phyloP scores from a whole-genome alignment of 2,329 filamentous ascomycete genomes.

The Pseudogymnoascus sp. region DNA sequence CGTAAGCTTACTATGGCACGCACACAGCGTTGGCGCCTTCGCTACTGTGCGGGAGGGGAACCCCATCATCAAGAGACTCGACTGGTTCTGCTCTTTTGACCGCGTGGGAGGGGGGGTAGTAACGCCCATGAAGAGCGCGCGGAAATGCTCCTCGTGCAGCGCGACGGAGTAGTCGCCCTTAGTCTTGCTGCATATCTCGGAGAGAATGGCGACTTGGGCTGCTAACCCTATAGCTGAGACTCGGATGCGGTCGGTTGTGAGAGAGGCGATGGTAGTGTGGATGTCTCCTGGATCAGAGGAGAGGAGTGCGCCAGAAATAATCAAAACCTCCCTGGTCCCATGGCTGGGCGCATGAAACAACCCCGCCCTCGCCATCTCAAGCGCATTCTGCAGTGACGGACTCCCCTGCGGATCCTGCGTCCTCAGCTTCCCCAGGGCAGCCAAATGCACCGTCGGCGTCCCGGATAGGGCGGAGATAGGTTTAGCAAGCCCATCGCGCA shows the following conservation, averaged over 20 bases:
- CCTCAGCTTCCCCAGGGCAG: constrained; percentile 59
- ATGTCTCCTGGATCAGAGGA: constrained; percentile 94
- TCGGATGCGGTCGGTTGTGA: constrained; percentile 75
- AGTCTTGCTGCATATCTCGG: constrained; percentile 78
- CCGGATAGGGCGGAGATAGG: constrained; percentile 84
- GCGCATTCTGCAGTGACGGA: constrained; percentile 82
- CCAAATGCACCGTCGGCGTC: constrained; percentile 83
- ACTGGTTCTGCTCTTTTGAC: constrained; percentile 48
- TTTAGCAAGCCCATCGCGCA: constrained; percentile 84
- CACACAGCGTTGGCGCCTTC: constrained; percentile 66
- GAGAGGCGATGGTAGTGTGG: constrained; percentile 73
- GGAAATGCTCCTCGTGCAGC: constrained; percentile 78
- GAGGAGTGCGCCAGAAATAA: constrained; percentile 84
- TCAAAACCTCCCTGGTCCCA: constrained; percentile 84
- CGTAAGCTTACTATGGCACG: constrained; percentile 77
- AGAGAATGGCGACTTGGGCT: constrained; percentile 86
- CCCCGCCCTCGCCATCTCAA: constrained; percentile 88
- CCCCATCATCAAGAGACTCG: constrained; percentile 88
- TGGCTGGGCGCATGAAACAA: constrained; percentile 91
- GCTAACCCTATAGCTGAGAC: constrained; percentile 85
- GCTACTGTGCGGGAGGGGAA: constrained; percentile 79
- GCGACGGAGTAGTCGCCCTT: constrained; percentile 88
- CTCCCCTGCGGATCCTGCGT: constrained; percentile 63
- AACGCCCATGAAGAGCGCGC: constrained; percentile 77
- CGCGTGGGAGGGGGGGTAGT: constrained; percentile 85